These are phyloP conservation scores for Durotheca rogersii DNA, from an alignment of 495 filamentous ascomycete species.

Conservation along the genomic window DNA sequence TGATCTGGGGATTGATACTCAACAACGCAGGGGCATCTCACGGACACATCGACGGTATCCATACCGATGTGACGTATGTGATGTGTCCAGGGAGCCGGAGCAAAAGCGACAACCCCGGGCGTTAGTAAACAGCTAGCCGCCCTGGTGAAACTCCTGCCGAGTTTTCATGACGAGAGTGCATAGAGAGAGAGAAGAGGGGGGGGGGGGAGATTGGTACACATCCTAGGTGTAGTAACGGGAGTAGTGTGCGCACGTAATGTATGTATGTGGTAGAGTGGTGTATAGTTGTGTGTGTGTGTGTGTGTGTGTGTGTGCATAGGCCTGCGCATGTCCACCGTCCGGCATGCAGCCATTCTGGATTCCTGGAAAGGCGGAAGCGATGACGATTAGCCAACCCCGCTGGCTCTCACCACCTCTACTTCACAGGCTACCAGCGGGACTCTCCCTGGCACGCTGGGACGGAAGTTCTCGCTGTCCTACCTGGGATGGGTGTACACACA, in stretches of 20 bases:
- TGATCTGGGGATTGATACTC: slow-evolving; percentile 26
- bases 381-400: slow-evolving; percentile 28
- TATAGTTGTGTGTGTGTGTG: neutral
- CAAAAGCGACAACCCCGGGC: slow-evolving; percentile 1
- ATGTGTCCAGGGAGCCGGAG: neutral
- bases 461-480: slow-evolving; percentile 4
- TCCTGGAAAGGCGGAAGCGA: slow-evolving; percentile 29
- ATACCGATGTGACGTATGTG: too few species aligned
- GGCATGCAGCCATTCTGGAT: slow-evolving; percentile 21
- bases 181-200: slow-evolving; percentile 20
- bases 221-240: neutral
- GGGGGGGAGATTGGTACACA: slow-evolving; percentile 13
- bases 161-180: slow-evolving; percentile 17
- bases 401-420: slow-evolving; percentile 26
- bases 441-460: too few species aligned
- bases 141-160: slow-evolving; percentile 17
- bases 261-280: too few species aligned
- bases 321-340: slow-evolving; percentile 24
- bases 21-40: slow-evolving; percentile 27
- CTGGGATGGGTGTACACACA: slow-evolving; percentile 5
- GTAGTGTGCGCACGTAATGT: neutral
- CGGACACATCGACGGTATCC: too few species aligned
- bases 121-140: too few species aligned
- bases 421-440: too few species aligned
- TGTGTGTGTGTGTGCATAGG: slow-evolving; percentile 11